Base-by-base conservation (phyloP, 495 filamentous ascomycete genomes). In the Aspergillus carlsbadensis region DNA sequence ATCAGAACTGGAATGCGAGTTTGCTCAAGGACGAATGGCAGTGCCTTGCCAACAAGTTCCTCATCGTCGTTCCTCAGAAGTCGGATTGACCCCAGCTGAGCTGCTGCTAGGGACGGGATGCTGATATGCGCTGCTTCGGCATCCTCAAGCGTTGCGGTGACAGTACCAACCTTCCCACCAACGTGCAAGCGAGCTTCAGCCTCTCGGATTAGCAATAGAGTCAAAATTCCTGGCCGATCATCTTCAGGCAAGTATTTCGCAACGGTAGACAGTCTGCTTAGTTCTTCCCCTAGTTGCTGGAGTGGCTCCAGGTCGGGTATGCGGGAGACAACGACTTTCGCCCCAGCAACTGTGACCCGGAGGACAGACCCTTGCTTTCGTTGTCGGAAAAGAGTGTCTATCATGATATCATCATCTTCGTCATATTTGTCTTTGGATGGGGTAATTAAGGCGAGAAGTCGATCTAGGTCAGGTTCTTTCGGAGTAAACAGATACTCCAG, bases 171-270 rank as follows among this genome's bases (percentile, higher is more conserved):
- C 29, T 75, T 74, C 2, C 85, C 81, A 18, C 82, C 79, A 36
- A 91, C 54, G 40, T 85, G 79, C 14, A 88, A 71, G 17, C 78
- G 62, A 15, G 78, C 66, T 20, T 86, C 80, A 10, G 91, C 56
- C 7, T 84, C 77, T 43, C 84, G 79, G 37, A 96, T 63, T n/a
- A 82, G 70, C 10, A 80, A 75, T 14, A 98, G 72, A 6, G 87
- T 92, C 33, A 99, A 70, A 24, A 98, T 74, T 0, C 95, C 95
- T 13, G 95, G 95, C 0, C 94, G 84, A 58, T 97, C 93, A 72
- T 98, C 95, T 65, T 98, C 92, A 0, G 95, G 92, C 5, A 99
- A 78, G 64, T 98, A 97, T 64, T 96, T 97, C 11, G 94, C 83
- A 22, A 98, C 91, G 6, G 85, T 94, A 10, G 91, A 88, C 6